Evolutionary conservation across 176 grass and related monocot species (phyloP).

Genomic region (Avena eriantha): DNA sequence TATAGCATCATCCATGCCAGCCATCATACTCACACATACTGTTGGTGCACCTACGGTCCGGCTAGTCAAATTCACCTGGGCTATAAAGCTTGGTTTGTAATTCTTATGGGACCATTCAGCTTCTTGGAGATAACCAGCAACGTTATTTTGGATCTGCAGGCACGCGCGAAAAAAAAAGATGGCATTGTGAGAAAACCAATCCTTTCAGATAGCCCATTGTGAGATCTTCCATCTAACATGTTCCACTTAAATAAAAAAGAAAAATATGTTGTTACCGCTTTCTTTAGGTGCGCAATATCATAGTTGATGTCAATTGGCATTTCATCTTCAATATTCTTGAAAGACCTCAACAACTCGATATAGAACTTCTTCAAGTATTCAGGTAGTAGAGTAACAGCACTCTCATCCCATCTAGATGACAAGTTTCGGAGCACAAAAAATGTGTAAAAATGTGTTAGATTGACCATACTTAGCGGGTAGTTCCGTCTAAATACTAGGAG

Average conservation of each 20-base stretch:
- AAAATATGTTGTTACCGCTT: background rate
- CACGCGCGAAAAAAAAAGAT: background rate
- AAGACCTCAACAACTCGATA: background rate
- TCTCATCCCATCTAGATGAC: conserved; percentile 19
- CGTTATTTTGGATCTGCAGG: conserved; percentile 33
- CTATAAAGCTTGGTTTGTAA: conserved; percentile 33
- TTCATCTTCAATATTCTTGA: conserved; percentile 35
- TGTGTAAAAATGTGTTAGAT: background rate
- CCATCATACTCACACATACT: background rate
- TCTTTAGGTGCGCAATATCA: background rate
- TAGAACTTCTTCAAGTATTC: conserved; percentile 31
- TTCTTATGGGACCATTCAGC: conserved; percentile 33
- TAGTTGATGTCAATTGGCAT: background rate
- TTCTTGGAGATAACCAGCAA: conserved; percentile 40
- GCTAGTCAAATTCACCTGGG: conserved; percentile 17
- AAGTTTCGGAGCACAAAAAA: background rate
- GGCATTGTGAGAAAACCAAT: background rate
- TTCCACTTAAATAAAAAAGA: background rate
- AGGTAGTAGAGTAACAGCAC: background rate
- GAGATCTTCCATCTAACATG: background rate
- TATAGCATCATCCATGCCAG: conserved; percentile 40
- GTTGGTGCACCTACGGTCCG: background rate
- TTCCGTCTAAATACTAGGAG: background rate
- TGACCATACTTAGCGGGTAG: background rate
- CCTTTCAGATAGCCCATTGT: background rate